Conservation (phyloP, 2,329 filamentous ascomycete genomes). For the Scolecobasidium constrictum region DNA sequence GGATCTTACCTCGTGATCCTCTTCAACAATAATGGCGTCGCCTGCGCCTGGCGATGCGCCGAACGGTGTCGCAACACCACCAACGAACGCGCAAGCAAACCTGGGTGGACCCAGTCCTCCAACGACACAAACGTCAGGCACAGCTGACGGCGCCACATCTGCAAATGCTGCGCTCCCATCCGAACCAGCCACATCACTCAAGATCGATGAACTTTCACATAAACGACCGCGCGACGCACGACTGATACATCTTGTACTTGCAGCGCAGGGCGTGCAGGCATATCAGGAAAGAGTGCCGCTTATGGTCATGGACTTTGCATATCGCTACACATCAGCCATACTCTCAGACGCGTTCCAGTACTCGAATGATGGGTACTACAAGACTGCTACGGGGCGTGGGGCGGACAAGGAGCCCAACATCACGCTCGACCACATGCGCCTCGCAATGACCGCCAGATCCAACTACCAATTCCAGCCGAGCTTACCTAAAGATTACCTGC, state of each 20-base stretch:
- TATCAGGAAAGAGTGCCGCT: conserved; percentile 77
- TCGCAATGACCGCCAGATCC: conserved; percentile 60
- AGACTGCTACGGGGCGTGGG: conserved; percentile 2
- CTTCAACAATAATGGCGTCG: conserved; percentile 29
- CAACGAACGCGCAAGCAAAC: conserved; percentile 17
- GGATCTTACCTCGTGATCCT: too few relatives aligned
- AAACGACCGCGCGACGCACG: conserved; percentile 59
- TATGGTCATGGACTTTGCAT: conserved; percentile 76
- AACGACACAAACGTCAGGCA: conserved; percentile 4
- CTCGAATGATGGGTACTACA: conserved; percentile 54
- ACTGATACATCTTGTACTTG: conserved; percentile 69
- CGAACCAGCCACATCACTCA: conserved; percentile 22
- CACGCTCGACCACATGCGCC: conserved; percentile 35
- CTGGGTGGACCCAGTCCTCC: conserved; percentile 18
- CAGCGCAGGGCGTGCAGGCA: conserved; percentile 64
- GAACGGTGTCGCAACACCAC: conserved; percentile 29
- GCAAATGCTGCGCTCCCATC: conserved; percentile 13
- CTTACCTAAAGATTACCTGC: conserved; percentile 58
- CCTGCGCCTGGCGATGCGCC: conserved; percentile 22
- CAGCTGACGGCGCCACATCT: conserved; percentile 11
- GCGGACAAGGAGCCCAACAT: conserved; percentile 4
- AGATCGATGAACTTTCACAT: conserved; percentile 18
- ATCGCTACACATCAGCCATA: conserved; percentile 65
- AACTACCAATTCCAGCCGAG: conserved; percentile 55
- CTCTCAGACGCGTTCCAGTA: conserved; percentile 62